Conservation (phyloP, 306 rosid genomes). For the Trichosanthes cucumerina region DNA sequence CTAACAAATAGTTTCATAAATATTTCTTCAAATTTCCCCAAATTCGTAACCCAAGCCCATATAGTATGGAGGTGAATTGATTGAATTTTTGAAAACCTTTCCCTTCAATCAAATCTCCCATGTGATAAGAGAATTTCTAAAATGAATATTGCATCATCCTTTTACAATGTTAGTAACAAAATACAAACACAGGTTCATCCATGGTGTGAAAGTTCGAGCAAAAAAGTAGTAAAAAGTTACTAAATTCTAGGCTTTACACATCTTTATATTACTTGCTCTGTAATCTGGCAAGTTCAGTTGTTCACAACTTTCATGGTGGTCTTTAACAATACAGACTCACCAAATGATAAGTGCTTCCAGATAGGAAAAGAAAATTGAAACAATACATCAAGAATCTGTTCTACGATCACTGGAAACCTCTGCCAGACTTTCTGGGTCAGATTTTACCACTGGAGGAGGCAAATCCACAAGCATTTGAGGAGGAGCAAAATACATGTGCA, state of each 20-base stretch:
- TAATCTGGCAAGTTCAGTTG: background rate
- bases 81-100: background rate
- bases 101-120: background rate
- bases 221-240: background rate
- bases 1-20: no score
- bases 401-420: slow-evolving; percentile 51
- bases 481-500: slow-evolving; percentile 95
- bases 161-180: background rate
- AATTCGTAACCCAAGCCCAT: no score
- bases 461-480: slow-evolving; percentile 55
- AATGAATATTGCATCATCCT: background rate
- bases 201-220: background rate
- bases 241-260: slow-evolving; percentile 7
- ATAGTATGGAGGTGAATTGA: background rate
- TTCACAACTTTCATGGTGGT: background rate
- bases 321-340: background rate
- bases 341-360: background rate
- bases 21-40: background rate
- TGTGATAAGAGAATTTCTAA: background rate
- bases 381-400: slow-evolving; percentile 44
- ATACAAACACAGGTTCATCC: background rate
- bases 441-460: slow-evolving; percentile 48
- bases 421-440: slow-evolving; percentile 52
- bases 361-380: background rate
- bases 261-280: background rate